Evolutionary conservation across 768 basidiomycete genomes (phyloP), one percentile per base, ranked within the genome.

Genomic region (Termitomyces sp.): DNA sequence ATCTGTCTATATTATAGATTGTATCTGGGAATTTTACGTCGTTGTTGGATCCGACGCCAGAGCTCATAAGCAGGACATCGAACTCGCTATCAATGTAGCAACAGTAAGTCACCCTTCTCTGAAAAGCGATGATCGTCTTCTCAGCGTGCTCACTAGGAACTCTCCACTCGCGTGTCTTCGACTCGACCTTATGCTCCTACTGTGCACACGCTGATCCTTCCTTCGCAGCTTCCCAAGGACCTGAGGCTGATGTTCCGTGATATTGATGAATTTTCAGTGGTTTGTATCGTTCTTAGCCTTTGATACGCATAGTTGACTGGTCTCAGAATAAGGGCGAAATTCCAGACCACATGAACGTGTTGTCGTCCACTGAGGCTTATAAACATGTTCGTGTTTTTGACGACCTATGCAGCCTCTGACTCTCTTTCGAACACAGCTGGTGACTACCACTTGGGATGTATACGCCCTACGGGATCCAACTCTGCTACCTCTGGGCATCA

Each of bases 11-110:
- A 74, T 93, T 52, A 69, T 91, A 40, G 88, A 94, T 68, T 92
- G 89, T 67, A 75, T 86, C 20, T 91, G 91, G 85, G 92, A 94
- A 73, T 75, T 89, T 49, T 94, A 91, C 66, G 82, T 94, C 18
- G 59, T 94, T 33, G 85, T 94, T 15, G 89, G 89, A 13, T 76
- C 74, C 52, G 77, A 83, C 22, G 90, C 89, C n/a, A 81, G 90
- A 55, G 81, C 81, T 35, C 76, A 82, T 38, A 80, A 86, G 57
- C 70, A 71, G 52, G 81, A 86, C 52, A 92, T 94, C 57, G 79
- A 76, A 49, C 74, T 90, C 28, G 92, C 85, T 3, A 68, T 93
- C 8, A 70, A 78, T 52, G 68, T 83, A 39, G 86, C 86, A 3
- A 78, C 74, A 73, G 92, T 91, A 52, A 51, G 76, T 58, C 32